Base-by-base conservation (phyloP, 2,329 filamentous ascomycete species). In the Pseudogymnoascus sp. region DNA sequence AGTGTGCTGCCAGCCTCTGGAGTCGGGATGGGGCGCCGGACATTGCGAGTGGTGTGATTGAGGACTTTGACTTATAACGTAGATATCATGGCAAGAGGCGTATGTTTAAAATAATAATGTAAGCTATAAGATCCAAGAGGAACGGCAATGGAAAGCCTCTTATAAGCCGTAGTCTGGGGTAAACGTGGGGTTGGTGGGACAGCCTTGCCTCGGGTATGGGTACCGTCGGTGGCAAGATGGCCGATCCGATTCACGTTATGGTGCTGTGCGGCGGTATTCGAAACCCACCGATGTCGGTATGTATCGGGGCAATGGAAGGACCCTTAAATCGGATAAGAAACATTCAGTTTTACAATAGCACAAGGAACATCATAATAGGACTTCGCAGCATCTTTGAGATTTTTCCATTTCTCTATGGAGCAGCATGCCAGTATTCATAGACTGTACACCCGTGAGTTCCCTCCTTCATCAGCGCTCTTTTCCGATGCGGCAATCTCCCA, bases 11-110 rank as follows among this genome's bases (percentile, higher is more conserved):
- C 67, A 90, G 79, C 65, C 78, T 82, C 63, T 78, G 77, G 63
- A 90, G 79, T 65, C 87, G 84, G 44, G 83, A 84, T 23, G 80
- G 77, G 62, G 87, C 80, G 59, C 37, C 50, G 11, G 50, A 56
- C 50, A 56, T 56, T 18, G 50, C 28, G 50, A 12, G 16, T 11
- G 11, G 50, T 33, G 16, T 33, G 25, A 56, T 56, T 33, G 50
- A 18, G 28, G 25, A 11, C 8, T 16, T 23, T 16, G n/a, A 16
- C n/a, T 16, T 53, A 53, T 53, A 31, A 53, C 4, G 47, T n/a
- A 31, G n/a, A 6, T 53, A 31, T 53, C 47, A 56, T 33, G 7
- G 50, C n/a, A 56, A 33, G 25, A 31, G n/a, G 28, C 10, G 28
- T 56, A 16, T 0, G 12, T n/a, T 38, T 33, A 8, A 31, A 60